Percentiles rank a stretch among this genome's conserved stretches.
Conservation (phyloP, 345 rosid species). For the Eucalyptus leucophloia region DNA sequence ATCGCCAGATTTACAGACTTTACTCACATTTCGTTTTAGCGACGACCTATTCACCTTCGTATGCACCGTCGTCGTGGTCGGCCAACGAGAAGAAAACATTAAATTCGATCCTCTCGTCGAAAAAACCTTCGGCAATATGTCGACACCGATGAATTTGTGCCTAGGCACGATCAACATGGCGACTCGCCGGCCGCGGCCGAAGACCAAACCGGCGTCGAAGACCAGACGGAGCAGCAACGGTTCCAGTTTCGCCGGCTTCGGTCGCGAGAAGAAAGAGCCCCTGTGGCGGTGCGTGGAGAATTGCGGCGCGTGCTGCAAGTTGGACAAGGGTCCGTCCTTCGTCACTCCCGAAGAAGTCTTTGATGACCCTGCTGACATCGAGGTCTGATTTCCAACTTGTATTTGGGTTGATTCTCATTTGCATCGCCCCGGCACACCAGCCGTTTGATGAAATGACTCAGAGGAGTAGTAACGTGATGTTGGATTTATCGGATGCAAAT, state of each 20-base stretch:
- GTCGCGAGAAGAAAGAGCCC: conserved; percentile 22
- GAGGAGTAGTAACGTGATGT: not conserved
- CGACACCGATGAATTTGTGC: not conserved
- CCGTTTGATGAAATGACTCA: conserved; percentile 28
- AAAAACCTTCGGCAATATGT: not conserved
- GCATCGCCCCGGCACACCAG: not conserved
- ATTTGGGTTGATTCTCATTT: not conserved
- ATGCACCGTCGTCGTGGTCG: not conserved
- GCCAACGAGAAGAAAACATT: not conserved
- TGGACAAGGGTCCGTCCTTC: conserved; percentile 69
- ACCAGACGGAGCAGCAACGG: not conserved
- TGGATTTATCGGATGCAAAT: not conserved
- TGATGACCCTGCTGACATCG: conserved; percentile 33
- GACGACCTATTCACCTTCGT: not conserved
- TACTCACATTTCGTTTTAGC: not conserved
- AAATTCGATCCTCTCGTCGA: not conserved
- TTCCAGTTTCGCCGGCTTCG: conserved; percentile 16
- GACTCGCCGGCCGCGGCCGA: conserved; percentile 2
- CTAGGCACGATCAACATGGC: conserved; percentile 2
- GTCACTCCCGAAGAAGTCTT: conserved; percentile 76
- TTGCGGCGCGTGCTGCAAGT: conserved; percentile 89
- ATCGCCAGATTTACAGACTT: not conserved
- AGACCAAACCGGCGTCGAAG: not conserved
- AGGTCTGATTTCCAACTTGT: conserved; percentile 16
- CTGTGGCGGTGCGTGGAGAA: conserved; percentile 62